These are phyloP conservation scores for Candida hungchunana DNA, from an alignment of 805 yeast genomes.

Conservation along the genomic window DNA sequence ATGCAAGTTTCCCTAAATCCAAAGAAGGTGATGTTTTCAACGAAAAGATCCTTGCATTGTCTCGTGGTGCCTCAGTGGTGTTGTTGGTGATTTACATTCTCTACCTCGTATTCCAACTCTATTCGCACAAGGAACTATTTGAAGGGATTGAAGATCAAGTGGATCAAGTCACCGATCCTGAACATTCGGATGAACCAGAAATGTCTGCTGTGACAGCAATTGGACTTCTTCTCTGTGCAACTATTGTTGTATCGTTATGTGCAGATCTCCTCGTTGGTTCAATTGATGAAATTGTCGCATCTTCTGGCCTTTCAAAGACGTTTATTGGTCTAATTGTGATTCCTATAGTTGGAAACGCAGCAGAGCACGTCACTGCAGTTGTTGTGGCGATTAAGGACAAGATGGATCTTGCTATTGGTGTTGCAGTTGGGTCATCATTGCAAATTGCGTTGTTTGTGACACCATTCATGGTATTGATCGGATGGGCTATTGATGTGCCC, in stretches of 20 bases:
- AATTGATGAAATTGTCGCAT: slow-evolving; percentile 81
- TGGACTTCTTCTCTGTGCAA: slow-evolving; percentile 51
- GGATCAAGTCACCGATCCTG: slow-evolving; percentile 29
- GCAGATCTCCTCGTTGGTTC: slow-evolving; percentile 94
- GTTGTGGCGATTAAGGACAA: slow-evolving; percentile 93
- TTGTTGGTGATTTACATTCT: slow-evolving; percentile 72
- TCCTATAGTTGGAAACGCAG: slow-evolving; percentile 98
- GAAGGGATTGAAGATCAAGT: slow-evolving; percentile 47
- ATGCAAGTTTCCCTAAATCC: slow-evolving; percentile 57
- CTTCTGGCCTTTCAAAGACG: slow-evolving; percentile 86
- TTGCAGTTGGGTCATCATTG: slow-evolving; percentile 92
- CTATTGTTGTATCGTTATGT: slow-evolving; percentile 78
- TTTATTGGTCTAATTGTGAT: slow-evolving; percentile 90
- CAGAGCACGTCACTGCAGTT: slow-evolving; percentile 96
- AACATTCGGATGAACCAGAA: slow-evolving; percentile 23
- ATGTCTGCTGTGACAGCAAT: slow-evolving; percentile 55
- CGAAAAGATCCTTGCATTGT: slow-evolving; percentile 58
- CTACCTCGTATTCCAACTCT: slow-evolving; percentile 82
- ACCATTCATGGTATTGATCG: slow-evolving; percentile 89
- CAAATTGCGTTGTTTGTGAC: slow-evolving; percentile 95
- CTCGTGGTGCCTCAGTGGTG: slow-evolving; percentile 83
- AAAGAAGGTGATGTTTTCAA: slow-evolving; percentile 32
- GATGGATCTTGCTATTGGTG: slow-evolving; percentile 96
- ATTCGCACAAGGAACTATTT: slow-evolving; percentile 76
- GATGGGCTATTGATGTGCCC: slow-evolving; percentile 90